A percentile compares a stretch with the other conserved stretches of the same genome.
Conservation (phyloP, 176 grass and related monocot species). For the Raddia distichophylla region DNA sequence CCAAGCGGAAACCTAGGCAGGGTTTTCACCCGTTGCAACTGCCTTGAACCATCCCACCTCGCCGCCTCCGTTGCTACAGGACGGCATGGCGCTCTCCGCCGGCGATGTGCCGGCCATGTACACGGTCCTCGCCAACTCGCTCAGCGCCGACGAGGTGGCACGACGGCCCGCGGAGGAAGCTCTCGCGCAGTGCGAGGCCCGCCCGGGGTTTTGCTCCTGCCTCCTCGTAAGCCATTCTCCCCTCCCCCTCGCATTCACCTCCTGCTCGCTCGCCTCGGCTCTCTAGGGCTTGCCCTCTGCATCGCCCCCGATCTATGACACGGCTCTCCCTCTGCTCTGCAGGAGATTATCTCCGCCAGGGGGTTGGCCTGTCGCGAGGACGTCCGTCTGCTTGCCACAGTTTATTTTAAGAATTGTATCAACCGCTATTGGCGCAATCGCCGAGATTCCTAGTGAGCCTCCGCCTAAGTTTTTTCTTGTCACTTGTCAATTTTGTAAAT, state of each 20-base stretch:
- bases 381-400: constrained; percentile 82
- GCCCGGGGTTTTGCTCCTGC: constrained; percentile 91
- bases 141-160: constrained; percentile 71
- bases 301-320: not conserved
- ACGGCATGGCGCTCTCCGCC: constrained; percentile 79
- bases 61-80: not conserved
- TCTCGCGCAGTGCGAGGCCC: constrained; percentile 84
- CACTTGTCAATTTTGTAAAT: constrained; percentile 1
- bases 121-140: constrained; percentile 79
- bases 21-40: too few species aligned
- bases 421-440: constrained; percentile 89
- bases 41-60: not conserved
- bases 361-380: constrained; percentile 80
- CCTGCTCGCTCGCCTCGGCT: not conserved
- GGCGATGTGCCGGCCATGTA: constrained; percentile 85
- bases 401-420: constrained; percentile 99
- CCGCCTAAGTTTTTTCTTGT: not conserved
- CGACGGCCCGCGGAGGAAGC: constrained; percentile 80
- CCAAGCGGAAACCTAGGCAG: too few species aligned
- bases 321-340: constrained; percentile 19
- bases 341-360: constrained; percentile 93
- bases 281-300: constrained; percentile 35
- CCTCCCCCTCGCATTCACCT: constrained; percentile 2
- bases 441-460: constrained; percentile 74
- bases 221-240: constrained; percentile 70